phyloP scores from a whole-genome alignment of 2,329 filamentous ascomycete genomes.

The Didymellaceae sp. region DNA sequence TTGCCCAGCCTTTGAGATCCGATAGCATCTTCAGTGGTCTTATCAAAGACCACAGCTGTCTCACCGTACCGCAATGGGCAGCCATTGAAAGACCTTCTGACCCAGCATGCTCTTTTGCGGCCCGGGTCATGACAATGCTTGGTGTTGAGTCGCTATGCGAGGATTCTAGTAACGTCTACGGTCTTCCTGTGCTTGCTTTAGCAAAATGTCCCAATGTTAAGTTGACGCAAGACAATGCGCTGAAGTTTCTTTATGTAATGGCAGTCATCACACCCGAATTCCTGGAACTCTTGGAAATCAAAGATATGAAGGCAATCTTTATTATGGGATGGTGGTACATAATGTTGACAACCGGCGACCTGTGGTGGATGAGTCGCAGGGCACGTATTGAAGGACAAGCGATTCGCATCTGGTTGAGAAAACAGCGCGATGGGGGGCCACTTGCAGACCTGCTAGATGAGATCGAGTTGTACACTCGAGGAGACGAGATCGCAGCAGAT shows the following conservation, averaged over 20 bases:
- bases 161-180: slow-evolving; percentile 30
- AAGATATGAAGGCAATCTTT: slow-evolving; percentile 62
- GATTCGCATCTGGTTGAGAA: slow-evolving; percentile 34
- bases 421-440: slow-evolving; percentile 15
- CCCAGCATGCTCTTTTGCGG: slow-evolving; percentile 38
- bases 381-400: slow-evolving; percentile 35
- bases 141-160: slow-evolving; percentile 28
- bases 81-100: neutral
- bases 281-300: slow-evolving; percentile 54
- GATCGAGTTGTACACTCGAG: neutral
- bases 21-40: slow-evolving; percentile 57
- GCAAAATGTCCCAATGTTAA: slow-evolving; percentile 48
- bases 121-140: slow-evolving; percentile 41
- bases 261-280: slow-evolving; percentile 55
- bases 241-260: slow-evolving; percentile 58
- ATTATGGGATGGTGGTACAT: slow-evolving; percentile 65
- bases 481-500: neutral
- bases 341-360: slow-evolving; percentile 37
- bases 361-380: slow-evolving; percentile 40
- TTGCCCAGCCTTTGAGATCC: slow-evolving; percentile 57
- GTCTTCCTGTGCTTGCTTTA: slow-evolving; percentile 46
- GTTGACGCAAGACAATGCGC: slow-evolving; percentile 50
- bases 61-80: slow-evolving; percentile 21
- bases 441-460: slow-evolving; percentile 17
- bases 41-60: slow-evolving; percentile 26